Base-by-base conservation (phyloP, 208 protist genomes). In the Leishmania mexicana region DNA sequence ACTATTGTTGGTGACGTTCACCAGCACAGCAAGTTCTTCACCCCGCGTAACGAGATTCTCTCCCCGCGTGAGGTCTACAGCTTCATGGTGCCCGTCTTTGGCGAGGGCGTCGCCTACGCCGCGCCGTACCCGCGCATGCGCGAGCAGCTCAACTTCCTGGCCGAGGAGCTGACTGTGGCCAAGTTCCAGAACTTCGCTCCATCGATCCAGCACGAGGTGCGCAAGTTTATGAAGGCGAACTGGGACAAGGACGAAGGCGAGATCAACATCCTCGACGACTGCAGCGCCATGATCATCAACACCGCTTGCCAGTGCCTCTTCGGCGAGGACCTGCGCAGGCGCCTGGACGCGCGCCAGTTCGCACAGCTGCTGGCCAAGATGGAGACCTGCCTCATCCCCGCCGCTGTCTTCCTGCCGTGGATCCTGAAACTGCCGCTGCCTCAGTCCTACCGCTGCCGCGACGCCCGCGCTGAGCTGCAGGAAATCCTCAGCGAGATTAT, bases 281-380 rank as follows among this genome's bases (percentile, higher is more conserved):
- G 96, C 86, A 88, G 92, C 47, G 93, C 94, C 47, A 96, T 98
- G 90, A 99, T 97, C 79, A 99, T 98, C 85, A 96, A 98, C 82
- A 99, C 97, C 51, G 95, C 97, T 40, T 96, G 93, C 82, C 88
- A 97, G 75, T 98, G 94, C 80, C 92, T 99, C 35, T 96, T 98
- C 81, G 97, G 97, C 40, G 93, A 96, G 80, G 97, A 98, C 81
- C 87, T 99, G 54, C 91, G 96, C 79, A 88, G 93, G 75, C 92
- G 94, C 75, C 88, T 98, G 31, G 85, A 94, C 78, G 89, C 87
- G 24, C 86, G 95, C 60, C 84, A 91, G 78, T 96, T 99, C 58
- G 89, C 93, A 38, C 76, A 93, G 76, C 92, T 98, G 65, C 92
- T 97, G 73, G 90, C 89, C 38, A 89, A 88, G 76, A 95, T 98